Conservation (phyloP, 2,329 filamentous ascomycete species). For the Whalleya microplaca region DNA sequence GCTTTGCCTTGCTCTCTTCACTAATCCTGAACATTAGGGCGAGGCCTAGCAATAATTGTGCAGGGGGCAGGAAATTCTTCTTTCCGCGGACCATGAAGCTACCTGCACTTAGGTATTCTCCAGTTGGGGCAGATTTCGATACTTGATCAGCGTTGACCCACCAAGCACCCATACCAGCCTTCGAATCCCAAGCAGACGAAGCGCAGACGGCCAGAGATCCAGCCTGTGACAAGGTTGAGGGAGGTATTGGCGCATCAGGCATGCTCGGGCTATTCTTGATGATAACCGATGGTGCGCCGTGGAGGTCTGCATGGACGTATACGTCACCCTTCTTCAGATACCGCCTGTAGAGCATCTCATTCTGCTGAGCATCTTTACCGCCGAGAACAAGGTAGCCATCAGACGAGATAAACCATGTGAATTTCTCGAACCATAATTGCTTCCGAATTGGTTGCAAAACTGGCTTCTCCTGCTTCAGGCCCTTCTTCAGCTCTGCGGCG, state of each 20-base stretch:
- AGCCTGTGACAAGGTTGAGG: slow-evolving; percentile 88
- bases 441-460: slow-evolving; percentile 80
- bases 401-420: slow-evolving; percentile 91
- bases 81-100: slow-evolving; percentile 81
- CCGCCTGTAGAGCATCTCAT: slow-evolving; percentile 86
- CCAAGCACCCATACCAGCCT: slow-evolving; percentile 93
- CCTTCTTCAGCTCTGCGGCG: slow-evolving; percentile 80
- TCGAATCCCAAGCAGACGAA: slow-evolving; percentile 93
- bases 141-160: slow-evolving; percentile 93
- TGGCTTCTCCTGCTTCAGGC: slow-evolving; percentile 89
- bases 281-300: slow-evolving; percentile 81
- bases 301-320: slow-evolving; percentile 88
- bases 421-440: slow-evolving; percentile 97
- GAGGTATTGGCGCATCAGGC: slow-evolving; percentile 84
- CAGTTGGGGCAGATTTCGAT: slow-evolving; percentile 78
- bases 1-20: slow-evolving; percentile 80
- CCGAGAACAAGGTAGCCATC: slow-evolving; percentile 93
- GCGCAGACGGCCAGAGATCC: slow-evolving; percentile 83
- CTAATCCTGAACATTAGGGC: slow-evolving; percentile 87
- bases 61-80: slow-evolving; percentile 90
- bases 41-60: slow-evolving; percentile 85
- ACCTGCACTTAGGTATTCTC: slow-evolving; percentile 79
- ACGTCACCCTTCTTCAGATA: slow-evolving; percentile 88
- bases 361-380: slow-evolving; percentile 86
- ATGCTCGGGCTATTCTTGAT: slow-evolving; percentile 84